Percentiles rank a stretch among this genome's conserved stretches.
These are phyloP conservation scores for Narthecium ossifragum DNA, from an alignment of 106 monocot species.

Conservation along the genomic window DNA sequence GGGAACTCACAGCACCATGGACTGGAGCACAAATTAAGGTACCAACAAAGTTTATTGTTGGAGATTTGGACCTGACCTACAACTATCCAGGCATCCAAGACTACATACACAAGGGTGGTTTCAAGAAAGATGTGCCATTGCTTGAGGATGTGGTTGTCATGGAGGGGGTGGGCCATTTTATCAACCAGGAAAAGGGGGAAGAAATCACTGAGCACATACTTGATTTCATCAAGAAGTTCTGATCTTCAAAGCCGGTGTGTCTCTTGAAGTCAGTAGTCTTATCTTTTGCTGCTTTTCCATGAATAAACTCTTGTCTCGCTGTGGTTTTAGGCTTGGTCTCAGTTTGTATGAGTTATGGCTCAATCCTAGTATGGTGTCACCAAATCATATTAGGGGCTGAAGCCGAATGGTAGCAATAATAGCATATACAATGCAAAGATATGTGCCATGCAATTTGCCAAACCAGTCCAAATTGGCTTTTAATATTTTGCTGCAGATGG, in stretches of 20 bases:
- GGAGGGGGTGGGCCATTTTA: slow-evolving; percentile 14
- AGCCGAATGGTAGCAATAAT: too few relatives aligned
- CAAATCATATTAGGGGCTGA: too few relatives aligned
- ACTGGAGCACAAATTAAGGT: slow-evolving; percentile 7
- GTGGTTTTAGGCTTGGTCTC: too few relatives aligned
- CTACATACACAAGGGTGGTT: slow-evolving; percentile 18
- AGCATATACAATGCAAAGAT: too few relatives aligned
- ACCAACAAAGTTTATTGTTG: slow-evolving; percentile 8
- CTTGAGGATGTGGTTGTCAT: slow-evolving; percentile 17
- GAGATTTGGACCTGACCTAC: slow-evolving; percentile 10
- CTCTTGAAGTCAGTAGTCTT: not conserved
- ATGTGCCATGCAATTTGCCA: too few relatives aligned
- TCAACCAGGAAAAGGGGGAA: slow-evolving; percentile 3
- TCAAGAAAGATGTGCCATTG: slow-evolving; percentile 10
- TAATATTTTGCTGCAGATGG: too few relatives aligned
- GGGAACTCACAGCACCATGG: slow-evolving; percentile 8
- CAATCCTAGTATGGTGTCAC: too few relatives aligned
- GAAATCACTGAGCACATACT: slow-evolving; percentile 8
- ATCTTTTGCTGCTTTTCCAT: not conserved
- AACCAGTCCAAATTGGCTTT: too few relatives aligned
- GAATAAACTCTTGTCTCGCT: too few relatives aligned
- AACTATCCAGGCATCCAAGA: not conserved
- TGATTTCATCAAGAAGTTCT: slow-evolving; percentile 7
- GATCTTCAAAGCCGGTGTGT: too few relatives aligned
- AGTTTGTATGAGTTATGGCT: too few relatives aligned